Base-by-base conservation (phyloP, 805 yeast genomes). In the Candida piceae region DNA sequence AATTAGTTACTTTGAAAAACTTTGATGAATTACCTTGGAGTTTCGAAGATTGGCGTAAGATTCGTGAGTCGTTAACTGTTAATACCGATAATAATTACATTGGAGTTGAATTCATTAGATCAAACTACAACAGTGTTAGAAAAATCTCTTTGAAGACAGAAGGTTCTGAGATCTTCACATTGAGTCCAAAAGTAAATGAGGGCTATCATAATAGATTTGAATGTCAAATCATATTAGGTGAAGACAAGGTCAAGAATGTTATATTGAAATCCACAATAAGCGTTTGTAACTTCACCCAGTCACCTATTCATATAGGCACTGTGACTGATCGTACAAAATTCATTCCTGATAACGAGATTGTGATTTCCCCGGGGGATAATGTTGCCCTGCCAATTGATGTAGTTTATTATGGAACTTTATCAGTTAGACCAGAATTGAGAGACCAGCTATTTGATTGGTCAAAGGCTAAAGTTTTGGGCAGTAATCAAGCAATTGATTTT, bases 1-100 rank as follows among this genome's bases (percentile, higher is more conserved):
- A 62, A 58, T 32, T 60, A 12, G 65, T 70, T 0, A 26, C 49
- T 0, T 53, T 84, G 12, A 58, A 64, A 27, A 67, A 77, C 35
- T 73, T 74, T 2, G 76, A 73, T 5, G 58, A 60, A 4, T 55
- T 75, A 4, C 82, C 85, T 1, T 93, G 97, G 97, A 79, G 88
- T 28, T 94, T 94, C 64, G 95, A 89, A 51, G 96, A 90, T 54
- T 93, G 97, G 97, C 70, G 85, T 43, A 70, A 71, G 21, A 74
- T 88, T 17, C 79, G 98, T 58, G 96, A 90, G 52, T 77, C 78
- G 38, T 63, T 89, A 38, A 80, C 76, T 42, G 74, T 82, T 4
- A 82, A 82, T 38, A 76, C 71, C 29, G 74, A 72, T 15, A 68
- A 67, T n/a, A 80, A 78, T 31, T 63, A 70, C 4, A 60, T 90